Base-by-base conservation (phyloP, 345 rosid species). In the Rhizophora apiculata region DNA sequence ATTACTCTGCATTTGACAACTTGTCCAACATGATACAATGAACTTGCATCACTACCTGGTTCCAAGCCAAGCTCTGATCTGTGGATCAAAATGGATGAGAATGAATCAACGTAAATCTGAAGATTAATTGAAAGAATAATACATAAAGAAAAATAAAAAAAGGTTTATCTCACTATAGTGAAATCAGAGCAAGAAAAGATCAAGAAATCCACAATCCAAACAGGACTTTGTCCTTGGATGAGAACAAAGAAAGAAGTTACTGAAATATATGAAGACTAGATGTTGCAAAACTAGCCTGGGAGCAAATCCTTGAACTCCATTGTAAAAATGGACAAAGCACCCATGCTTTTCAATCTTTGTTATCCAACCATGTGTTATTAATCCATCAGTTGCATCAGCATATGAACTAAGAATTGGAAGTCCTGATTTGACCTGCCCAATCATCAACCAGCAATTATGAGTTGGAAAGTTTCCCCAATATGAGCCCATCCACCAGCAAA, bases 241-340 rank as follows among this genome's bases (percentile, higher is more conserved):
- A 64, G 56, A 34, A 18, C 8, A 21, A 46, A 31, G 26, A 24
- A 29, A n/a, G 20, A 73, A 31, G 10, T 62, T 1, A 59, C 7
- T 13, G n/a, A 22, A 56, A 63, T 13, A 13, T 43, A 26, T 46
- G 26, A 19, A 21, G 49, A 57, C 32, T 64, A 32, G 63, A 81
- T 53, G 22, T 69, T 72, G 21, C 27, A 72, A 56, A 48, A 83
- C 84, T 72, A 60, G 75, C 99, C 99, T 84, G 70, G 96, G 85
- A 76, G 85, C 89, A 83, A 95, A 89, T 76, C 97, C 99, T 73
- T 92, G 99, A 79, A 95, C 97, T 73, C 97, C 97, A 84, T 87
- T 95, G 78, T 92, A 95, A 70, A 95, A 95, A 67, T 91, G 92
- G 72, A 92, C 89, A 63, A 89, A 91, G 87, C 97, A 95, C 62